Evolutionary conservation across 805 yeast genomes (phyloP).

Genomic region (Wickerhamomyces xylosicus): DNA sequence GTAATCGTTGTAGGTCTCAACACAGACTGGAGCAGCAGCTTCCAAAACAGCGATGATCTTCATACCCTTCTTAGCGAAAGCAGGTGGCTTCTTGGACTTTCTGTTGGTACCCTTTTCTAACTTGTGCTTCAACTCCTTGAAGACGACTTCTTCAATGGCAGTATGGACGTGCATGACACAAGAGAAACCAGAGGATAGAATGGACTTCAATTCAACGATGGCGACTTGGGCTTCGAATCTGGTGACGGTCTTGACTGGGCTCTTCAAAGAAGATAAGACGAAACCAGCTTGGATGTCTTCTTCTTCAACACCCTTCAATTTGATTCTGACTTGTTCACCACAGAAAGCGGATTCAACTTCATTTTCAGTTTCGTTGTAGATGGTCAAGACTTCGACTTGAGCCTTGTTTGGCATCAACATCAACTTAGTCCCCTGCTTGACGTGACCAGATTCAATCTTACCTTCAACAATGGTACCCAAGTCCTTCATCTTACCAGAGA

Average conservation of each 20-base stretch:
- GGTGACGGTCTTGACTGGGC: constrained; percentile 87
- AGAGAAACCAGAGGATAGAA: constrained; percentile 88
- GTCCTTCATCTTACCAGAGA: constrained; percentile 91
- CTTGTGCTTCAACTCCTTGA: constrained; percentile 79
- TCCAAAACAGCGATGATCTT: constrained; percentile 90
- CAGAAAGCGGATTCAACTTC: constrained; percentile 85
- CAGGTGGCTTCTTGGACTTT: constrained; percentile 93
- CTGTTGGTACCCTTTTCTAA: constrained; percentile 95
- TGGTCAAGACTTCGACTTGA: constrained; percentile 73
- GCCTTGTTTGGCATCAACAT: constrained; percentile 89
- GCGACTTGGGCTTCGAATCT: constrained; percentile 94
- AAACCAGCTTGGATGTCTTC: constrained; percentile 91
- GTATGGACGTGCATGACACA: constrained; percentile 99
- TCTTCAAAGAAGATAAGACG: constrained; percentile 75
- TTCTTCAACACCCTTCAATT: constrained; percentile 92
- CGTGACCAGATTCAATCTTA: constrained; percentile 92
- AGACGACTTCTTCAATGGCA: constrained; percentile 90
- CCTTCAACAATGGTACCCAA: constrained; percentile 98
- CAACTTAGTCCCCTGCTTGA: constrained; percentile 67
- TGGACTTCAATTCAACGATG: constrained; percentile 90
- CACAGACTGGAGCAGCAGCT: constrained; percentile 79
- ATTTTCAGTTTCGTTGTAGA: constrained; percentile 90
- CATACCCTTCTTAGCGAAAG: constrained; percentile 98
- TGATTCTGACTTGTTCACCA: constrained; percentile 96
- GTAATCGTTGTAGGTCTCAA: constrained; percentile 84